These are phyloP conservation scores for Pyrenophora tritici-repentis DNA, from an alignment of 2,329 filamentous ascomycete species.

Conservation along the genomic window DNA sequence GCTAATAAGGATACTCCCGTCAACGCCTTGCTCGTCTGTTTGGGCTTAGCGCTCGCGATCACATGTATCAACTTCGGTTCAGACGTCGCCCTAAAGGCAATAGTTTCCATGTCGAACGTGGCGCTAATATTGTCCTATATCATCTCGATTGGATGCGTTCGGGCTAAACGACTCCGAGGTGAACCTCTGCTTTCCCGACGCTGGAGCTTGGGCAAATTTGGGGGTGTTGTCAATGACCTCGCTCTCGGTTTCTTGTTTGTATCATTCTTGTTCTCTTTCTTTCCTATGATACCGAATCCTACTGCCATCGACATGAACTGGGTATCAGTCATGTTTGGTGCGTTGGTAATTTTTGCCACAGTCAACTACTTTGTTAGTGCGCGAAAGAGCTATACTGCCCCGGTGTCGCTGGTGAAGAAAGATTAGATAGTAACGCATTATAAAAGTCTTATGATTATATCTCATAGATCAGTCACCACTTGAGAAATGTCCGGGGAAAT, in stretches of 20 bases:
- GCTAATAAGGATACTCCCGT: slow-evolving; percentile 37
- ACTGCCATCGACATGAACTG: slow-evolving; percentile 52
- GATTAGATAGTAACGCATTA: slow-evolving; percentile 1
- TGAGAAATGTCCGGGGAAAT: too few relatives aligned
- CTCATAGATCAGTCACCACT: neutral
- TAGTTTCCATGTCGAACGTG: slow-evolving; percentile 43
- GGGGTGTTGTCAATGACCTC: slow-evolving; percentile 45
- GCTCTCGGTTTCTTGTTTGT: slow-evolving; percentile 43
- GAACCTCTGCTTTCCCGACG: slow-evolving; percentile 32
- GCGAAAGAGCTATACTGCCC: slow-evolving; percentile 18
- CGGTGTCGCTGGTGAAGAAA: slow-evolving; percentile 18
- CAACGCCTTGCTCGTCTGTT: slow-evolving; percentile 37
- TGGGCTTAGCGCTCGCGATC: slow-evolving; percentile 44
- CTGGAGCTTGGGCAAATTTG: slow-evolving; percentile 47
- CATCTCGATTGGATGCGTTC: slow-evolving; percentile 39
- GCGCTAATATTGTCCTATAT: slow-evolving; percentile 41
- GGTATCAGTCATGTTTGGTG: slow-evolving; percentile 51
- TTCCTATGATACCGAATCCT: slow-evolving; percentile 38
- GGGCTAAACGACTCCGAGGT: slow-evolving; percentile 30
- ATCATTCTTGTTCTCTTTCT: slow-evolving; percentile 51
- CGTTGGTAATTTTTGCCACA: slow-evolving; percentile 16
- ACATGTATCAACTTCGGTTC: slow-evolving; percentile 52
- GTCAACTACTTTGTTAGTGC: slow-evolving; percentile 21
- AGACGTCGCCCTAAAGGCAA: slow-evolving; percentile 48
- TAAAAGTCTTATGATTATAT: too few relatives aligned